Base-by-base conservation (phyloP, 257 asterid species). In the Plantago ovata region DNA sequence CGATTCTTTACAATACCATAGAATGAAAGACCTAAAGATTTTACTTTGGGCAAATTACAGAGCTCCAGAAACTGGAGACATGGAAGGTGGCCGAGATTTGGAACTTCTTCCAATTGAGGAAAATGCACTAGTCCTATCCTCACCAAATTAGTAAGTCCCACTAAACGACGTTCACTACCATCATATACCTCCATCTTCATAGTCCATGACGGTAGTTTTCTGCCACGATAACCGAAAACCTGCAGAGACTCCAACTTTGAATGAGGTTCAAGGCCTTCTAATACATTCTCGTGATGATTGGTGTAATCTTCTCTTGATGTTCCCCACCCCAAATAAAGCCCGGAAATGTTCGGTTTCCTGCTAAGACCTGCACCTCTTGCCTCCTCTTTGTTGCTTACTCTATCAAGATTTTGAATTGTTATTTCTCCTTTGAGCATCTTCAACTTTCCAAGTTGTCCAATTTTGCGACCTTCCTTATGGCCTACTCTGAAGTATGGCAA, bases 221-320 rank as follows among this genome's bases (percentile, higher is more conserved):
- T n/a, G n/a, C n/a, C n/a, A n/a, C n/a, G n/a, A n/a, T n/a, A n/a
- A n/a, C n/a, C n/a, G n/a, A n/a, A n/a, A n/a, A n/a, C n/a, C n/a
- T n/a, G n/a, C 6, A 70, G 20, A 12, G 28, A 18, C 24, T 55
- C 18, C 23, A 70, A 9, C 32, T 66, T 66, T 12, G 53, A 58
- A 21, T 66, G 71, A 40, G 77, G 74, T 44, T 58, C 51, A 8
- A 74, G 79, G 16, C 70, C 76, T 61, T 61, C 67, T 38, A 75
- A 55, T n/a, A 75, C 56, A 47, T 24, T 33, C 46, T 19, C n/a
- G 6, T 33, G 14, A n/a, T n/a, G n/a, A 55, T 36, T 13, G 9
- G 3, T 6, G 5, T 41, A 16, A 3, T 33, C 36, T 12, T 41
- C 19, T 9, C 54, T 63, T 3, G 32, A 16, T 13, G 0, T 0